Base-by-base conservation (phyloP, 805 yeast genomes). In the Saturnispora diversa region DNA sequence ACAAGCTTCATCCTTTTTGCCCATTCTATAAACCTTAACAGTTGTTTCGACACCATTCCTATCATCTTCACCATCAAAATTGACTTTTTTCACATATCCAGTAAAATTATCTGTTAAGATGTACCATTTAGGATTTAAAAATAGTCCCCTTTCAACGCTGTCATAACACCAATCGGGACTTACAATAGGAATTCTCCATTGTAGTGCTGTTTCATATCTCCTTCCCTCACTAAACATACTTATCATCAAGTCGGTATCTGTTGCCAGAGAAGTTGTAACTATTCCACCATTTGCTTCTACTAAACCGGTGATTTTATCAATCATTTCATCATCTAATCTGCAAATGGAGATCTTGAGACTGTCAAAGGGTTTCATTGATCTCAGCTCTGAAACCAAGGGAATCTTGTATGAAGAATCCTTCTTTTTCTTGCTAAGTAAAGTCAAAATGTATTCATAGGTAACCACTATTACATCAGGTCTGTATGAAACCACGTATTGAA, bases 391-490 rank as follows among this genome's bases (percentile, higher is more conserved):
- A 24, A 25, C 37, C 34, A 11, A 29, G 13, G 8, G 50, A 5
- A 15, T 32, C 24, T 11, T 34, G 9, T 19, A 31, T 4, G 31
- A 41, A 4, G 40, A 15, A 21, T 47, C 47, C 12, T 20, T 7
- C 16, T 27, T 22, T 16, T 12, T 65, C 71, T 26, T 84, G 85
- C 13, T 62, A 50, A n/a, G 70, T 51, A 87, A 86, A 81, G 55
- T 54, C 20, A 64, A 52, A 5, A 86, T 60, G 5, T 69, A 58
- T 3, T 68, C 67, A 1, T 74, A 68, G 6, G 62, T 54, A 9
- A 85, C 53, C 43, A 85, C 73, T 34, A 51, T 52, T 21, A 85
- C 66, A 55, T 82, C 90, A 29, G 68, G 66, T 39, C 84, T 60
- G 41, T 65, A 60, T 40, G 64, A 54, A 6, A 71, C 67, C 31